These are phyloP conservation scores for Glycine tomentella DNA, from an alignment of 306 rosid genomes.

Conservation along the genomic window DNA sequence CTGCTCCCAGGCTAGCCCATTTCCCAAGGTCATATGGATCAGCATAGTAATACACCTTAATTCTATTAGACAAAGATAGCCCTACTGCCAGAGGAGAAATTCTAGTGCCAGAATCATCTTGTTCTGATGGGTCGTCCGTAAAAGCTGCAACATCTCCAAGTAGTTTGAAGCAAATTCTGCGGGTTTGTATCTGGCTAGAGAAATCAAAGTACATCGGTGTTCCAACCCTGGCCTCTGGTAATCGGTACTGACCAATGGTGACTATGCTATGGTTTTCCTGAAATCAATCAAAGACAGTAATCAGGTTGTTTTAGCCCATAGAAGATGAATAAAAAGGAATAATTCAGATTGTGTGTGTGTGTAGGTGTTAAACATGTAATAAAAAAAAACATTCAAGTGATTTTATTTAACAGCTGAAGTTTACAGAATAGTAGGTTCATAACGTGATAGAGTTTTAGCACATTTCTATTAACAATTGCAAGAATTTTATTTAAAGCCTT, in stretches of 20 bases:
- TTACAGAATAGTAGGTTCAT: background rate
- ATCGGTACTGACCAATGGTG: conserved; percentile 79
- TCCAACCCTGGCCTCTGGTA: conserved; percentile 91
- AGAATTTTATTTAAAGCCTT: background rate
- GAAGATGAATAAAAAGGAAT: conserved; percentile 3
- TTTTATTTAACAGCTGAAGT: background rate
- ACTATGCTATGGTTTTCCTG: conserved; percentile 79
- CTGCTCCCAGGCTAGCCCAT: conserved; percentile 94
- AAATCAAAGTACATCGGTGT: conserved; percentile 93
- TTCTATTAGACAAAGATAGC: conserved; percentile 80
- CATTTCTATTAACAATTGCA: no score
- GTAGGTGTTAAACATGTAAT: background rate
- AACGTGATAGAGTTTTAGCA: no score
- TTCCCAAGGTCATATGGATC: conserved; percentile 93
- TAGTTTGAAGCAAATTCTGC: conserved; percentile 77
- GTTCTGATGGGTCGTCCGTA: conserved; percentile 81
- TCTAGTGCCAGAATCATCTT: conserved; percentile 71
- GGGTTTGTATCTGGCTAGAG: conserved; percentile 70
- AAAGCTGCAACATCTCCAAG: conserved; percentile 89
- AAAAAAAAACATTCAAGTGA: background rate
- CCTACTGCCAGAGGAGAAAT: conserved; percentile 67
- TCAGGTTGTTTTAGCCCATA: conserved; percentile 36
- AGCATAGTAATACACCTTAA: conserved; percentile 78
- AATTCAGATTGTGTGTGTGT: background rate
- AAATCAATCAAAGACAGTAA: conserved; percentile 28